phyloP scores from a whole-genome alignment of 2,329 filamentous ascomycete genomes.

The Pseudogymnoascus sp. region DNA sequence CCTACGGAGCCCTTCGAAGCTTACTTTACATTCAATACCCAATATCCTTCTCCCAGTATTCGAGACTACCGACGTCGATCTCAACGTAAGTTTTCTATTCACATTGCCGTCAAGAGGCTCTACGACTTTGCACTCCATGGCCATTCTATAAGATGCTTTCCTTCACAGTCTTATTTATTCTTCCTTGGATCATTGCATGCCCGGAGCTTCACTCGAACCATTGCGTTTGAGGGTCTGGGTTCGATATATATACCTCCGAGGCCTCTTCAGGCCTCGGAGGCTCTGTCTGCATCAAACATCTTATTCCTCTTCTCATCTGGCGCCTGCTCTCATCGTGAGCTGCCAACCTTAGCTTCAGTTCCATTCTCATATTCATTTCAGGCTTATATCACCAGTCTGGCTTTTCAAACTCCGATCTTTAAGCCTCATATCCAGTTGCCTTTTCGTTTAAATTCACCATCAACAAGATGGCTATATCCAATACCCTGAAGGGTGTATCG shows the following conservation, averaged over 20 bases:
- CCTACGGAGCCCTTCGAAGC: not conserved
- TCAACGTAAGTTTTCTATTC: not conserved
- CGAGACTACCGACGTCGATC: not conserved
- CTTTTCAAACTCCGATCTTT: not conserved
- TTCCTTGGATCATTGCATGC: not conserved
- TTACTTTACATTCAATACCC: not conserved
- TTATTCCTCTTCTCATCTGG: not conserved
- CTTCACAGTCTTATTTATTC: not conserved
- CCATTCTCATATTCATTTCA: not conserved
- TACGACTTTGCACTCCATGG: not conserved
- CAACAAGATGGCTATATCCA: not conserved
- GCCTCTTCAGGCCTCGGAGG: not conserved
- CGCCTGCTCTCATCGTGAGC: not conserved
- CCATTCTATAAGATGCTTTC: not conserved
- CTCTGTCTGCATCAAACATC: not conserved
- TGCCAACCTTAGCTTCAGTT: not conserved
- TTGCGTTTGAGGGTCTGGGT: not conserved
- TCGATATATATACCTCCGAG: not conserved
- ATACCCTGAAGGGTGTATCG: not conserved
- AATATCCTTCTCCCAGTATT: not conserved
- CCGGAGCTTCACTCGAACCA: not conserved
- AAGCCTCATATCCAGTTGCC: not conserved
- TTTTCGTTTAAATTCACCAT: not conserved
- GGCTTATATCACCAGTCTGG: not conserved
- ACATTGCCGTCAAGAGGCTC: not conserved